phyloP scores from a whole-genome alignment of 2,329 filamentous ascomycete species.

The Chaetomiaceae sp. region DNA sequence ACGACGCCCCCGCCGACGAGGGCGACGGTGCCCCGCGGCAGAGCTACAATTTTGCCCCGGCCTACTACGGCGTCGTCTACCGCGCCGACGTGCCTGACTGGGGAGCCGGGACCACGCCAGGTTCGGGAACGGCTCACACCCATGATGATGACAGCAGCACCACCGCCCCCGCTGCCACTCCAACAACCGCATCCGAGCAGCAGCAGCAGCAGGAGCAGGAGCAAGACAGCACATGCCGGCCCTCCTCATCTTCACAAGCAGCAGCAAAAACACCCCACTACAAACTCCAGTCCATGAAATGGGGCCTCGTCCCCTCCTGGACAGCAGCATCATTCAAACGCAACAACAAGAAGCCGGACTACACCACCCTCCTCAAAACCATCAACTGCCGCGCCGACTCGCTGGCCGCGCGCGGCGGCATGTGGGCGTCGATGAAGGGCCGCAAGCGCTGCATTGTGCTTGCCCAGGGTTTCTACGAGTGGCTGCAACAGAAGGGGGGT shows the following conservation, averaged over 20 bases:
- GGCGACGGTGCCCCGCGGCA: constrained; percentile 57
- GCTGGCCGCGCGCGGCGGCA: constrained; percentile 65
- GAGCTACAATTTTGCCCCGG: constrained; percentile 90
- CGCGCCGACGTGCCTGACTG: constrained; percentile 65
- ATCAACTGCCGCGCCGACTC: constrained; percentile 96
- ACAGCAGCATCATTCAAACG: too few species aligned
- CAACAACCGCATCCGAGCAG: neutral
- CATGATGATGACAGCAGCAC: neutral
- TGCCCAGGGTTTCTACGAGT: constrained; percentile 94
- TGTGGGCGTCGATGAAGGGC: constrained; percentile 92
- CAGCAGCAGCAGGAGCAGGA: neutral
- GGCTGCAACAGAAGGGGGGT: constrained; percentile 63
- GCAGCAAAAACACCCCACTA: constrained; percentile 45
- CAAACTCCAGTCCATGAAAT: constrained; percentile 90
- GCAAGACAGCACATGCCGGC: neutral
- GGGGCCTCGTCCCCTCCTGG: constrained; percentile 93
- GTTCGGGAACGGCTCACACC: neutral
- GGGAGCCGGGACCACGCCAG: constrained; percentile 50
- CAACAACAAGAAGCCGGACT: constrained; percentile 72
- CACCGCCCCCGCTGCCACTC: neutral
- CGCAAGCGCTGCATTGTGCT: constrained; percentile 82
- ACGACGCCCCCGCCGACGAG: constrained; percentile 68
- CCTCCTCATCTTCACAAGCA: neutral
- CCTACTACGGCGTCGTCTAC: constrained; percentile 80
- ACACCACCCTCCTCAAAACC: constrained; percentile 72